These are phyloP conservation scores for Funneliformis caledonium DNA, from an alignment of 371 early-diverging fungal species.

Conservation along the genomic window DNA sequence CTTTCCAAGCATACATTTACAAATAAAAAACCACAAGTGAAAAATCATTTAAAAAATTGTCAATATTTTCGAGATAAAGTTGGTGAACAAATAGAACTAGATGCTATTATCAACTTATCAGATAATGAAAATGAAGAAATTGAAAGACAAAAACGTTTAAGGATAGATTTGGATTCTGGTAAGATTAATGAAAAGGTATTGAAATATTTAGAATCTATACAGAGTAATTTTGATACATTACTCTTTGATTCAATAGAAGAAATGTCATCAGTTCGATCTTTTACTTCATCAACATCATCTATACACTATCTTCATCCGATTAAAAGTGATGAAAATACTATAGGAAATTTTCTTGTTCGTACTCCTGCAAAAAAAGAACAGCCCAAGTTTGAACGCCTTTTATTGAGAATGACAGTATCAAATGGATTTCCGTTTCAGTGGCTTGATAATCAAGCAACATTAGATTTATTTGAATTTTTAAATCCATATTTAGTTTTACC, in stretches of 20 bases:
- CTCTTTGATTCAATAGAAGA: neutral
- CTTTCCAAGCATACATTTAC: too few species aligned
- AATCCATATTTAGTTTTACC: slow-evolving; percentile 11
- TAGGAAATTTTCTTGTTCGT: slow-evolving; percentile 8
- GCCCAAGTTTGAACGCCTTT: slow-evolving; percentile 22
- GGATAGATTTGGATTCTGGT: neutral
- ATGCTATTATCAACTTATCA: neutral
- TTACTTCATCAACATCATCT: neutral
- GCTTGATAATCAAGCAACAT: neutral
- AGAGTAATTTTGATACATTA: neutral
- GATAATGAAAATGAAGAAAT: slow-evolving; percentile 23
- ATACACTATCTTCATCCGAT: neutral
- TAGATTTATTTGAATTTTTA: slow-evolving; percentile 26
- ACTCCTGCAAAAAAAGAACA: slow-evolving; percentile 20
- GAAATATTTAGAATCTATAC: neutral
- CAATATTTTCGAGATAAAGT: neutral
- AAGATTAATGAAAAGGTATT: neutral
- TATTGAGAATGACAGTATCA: slow-evolving; percentile 22
- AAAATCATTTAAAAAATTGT: slow-evolving; percentile 33
- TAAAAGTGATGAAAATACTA: neutral
- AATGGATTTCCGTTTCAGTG: neutral
- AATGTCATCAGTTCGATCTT: neutral
- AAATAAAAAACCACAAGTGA: too few species aligned
- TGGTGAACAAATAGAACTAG: slow-evolving; percentile 5
- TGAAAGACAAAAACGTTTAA: slow-evolving; percentile 6